These are phyloP conservation scores for Trichoderma breve DNA, from an alignment of 2,329 filamentous ascomycete species.

Conservation along the genomic window DNA sequence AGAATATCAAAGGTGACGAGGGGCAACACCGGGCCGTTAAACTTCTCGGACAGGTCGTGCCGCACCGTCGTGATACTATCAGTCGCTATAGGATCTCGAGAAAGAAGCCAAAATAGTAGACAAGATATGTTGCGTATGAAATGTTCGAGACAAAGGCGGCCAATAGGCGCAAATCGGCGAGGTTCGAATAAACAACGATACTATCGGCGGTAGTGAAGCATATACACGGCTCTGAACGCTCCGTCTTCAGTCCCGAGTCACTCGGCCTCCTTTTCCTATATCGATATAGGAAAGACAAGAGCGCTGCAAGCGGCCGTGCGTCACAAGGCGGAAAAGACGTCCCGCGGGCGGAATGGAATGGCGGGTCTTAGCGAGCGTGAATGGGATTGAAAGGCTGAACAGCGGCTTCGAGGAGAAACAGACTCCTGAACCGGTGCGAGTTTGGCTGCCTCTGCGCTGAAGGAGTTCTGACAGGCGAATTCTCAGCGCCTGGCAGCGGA, in stretches of 20 bases:
- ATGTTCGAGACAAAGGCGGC: background rate
- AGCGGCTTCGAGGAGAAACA: conserved; percentile 1
- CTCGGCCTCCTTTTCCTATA: background rate
- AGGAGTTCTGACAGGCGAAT: background rate
- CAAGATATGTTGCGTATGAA: background rate
- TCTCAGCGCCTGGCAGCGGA: background rate
- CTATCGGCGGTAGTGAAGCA: background rate
- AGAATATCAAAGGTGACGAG: background rate
- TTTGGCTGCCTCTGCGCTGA: background rate
- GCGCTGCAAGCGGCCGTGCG: background rate
- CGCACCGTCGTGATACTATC: background rate
- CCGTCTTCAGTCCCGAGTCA: background rate
- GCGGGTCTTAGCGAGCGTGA: conserved; percentile 20
- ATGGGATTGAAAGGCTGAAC: background rate
- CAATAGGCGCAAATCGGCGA: background rate
- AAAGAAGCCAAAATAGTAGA: background rate
- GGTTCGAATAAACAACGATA: background rate
- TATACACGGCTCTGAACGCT: background rate
- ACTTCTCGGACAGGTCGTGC: background rate
- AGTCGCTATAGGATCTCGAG: background rate
- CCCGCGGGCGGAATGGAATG: conserved; percentile 16
- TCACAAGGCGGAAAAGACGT: background rate
- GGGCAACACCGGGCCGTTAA: background rate
- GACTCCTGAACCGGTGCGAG: background rate
- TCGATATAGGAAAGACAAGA: background rate